Conservation (phyloP, 495 filamentous ascomycete species). For the Hyaloscypha finlandica region DNA sequence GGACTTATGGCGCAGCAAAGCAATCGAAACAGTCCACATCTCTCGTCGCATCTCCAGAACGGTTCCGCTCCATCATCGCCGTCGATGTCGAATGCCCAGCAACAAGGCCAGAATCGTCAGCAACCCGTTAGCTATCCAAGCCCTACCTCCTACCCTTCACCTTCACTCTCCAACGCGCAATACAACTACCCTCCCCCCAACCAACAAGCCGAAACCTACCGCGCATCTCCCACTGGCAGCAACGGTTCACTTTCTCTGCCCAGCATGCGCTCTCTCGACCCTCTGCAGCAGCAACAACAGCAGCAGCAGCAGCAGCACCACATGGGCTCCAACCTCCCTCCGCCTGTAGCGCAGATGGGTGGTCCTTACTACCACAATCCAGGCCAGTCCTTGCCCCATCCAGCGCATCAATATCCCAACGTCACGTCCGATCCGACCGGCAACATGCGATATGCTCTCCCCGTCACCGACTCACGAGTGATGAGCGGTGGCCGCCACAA, state of each 20-base stretch:
- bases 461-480: conserved; percentile 62
- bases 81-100: conserved; percentile 52
- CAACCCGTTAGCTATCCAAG: conserved; percentile 56
- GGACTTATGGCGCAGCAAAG: conserved; percentile 29
- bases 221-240: conserved; percentile 50
- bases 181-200: conserved; percentile 58
- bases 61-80: conserved; percentile 37
- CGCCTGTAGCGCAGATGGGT: conserved; percentile 37
- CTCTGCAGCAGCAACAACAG: conserved; percentile 44
- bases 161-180: conserved; percentile 50
- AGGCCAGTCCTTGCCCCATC: conserved; percentile 37
- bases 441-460: conserved; percentile 60
- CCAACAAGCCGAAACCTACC: conserved; percentile 47
- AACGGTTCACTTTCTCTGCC: conserved; percentile 63
- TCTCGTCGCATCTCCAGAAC: conserved; percentile 28
- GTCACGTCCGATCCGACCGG: conserved; percentile 43
- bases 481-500: conserved; percentile 85
- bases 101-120: conserved; percentile 46
- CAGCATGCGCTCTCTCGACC: conserved; percentile 63
- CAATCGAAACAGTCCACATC: conserved; percentile 30
- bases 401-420: conserved; percentile 41
- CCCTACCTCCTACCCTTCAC: conserved; percentile 56
- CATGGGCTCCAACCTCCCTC: conserved; percentile 41
- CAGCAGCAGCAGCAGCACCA: conserved; percentile 46
- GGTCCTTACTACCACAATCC: conserved; percentile 38